Base-by-base conservation (phyloP, 805 yeast genomes). In the Ogataea populi-albae region DNA sequence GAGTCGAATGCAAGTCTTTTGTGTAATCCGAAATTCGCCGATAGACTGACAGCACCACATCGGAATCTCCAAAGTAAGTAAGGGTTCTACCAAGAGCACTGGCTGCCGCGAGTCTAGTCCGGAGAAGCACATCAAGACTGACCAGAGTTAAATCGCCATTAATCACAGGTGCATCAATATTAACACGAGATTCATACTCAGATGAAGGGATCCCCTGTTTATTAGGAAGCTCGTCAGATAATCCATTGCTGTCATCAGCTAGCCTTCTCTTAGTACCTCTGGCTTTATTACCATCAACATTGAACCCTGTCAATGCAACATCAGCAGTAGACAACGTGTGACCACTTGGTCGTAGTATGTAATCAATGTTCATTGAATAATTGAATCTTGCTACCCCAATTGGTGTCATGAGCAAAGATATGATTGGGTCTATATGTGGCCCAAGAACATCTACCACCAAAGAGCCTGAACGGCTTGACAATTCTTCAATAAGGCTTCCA, bases 161-260 rank as follows among this genome's bases (percentile, higher is more conserved):
- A 40, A 84, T 76, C 59, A 93, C 81, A 4, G 98, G 96, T 3
- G 95, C 84, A 62, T 93, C 99, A 40, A 93, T 89, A 55, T 91
- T 88, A 34, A 87, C 81, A 40, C 75, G 75, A 37, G 77, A 71
- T 33, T 73, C 81, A 38, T 57, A 59, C 23, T 72, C 82, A 3
- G 73, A 65, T 3, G 64, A 52, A 2, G 82, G 83, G 10, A 77
- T 75, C 11, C 67, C 66, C 19, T 44, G 44, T 7, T 35, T 31
- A 6, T 57, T 48, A 26, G 55, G 50, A 6, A 45, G 46, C 4
- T 49, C 21, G 7, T 19, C 19, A 6, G 22, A 30, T 19, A 33
- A 38, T 3, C 22, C 31, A 12, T 27, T 32, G 10, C 23, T 4
- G 7, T 40, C 48, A 2, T 42, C 42, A 4, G 36, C 26, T 10